Base-by-base conservation (phyloP, 2,329 filamentous ascomycete species). In the Microsporum ferrugineum region DNA sequence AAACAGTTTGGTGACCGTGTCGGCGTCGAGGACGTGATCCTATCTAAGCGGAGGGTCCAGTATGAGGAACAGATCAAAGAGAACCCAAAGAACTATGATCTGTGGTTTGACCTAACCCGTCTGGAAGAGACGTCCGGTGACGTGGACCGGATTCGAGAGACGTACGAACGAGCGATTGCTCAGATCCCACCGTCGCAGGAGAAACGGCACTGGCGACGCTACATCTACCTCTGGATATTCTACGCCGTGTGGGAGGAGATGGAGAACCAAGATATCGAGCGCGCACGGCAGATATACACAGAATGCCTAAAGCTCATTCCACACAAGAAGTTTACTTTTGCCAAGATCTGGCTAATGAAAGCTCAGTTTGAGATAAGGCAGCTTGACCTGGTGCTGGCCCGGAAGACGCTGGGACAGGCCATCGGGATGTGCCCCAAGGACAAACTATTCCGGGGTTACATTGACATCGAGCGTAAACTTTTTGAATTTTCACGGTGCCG, bases 161-260 rank as follows among this genome's bases (percentile, higher is more conserved):
- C 95, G 12, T 99, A 97, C 75, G 94, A 99, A 75, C 84, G 91
- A 68, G 94, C 94, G 1, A 95, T 99, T 67, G 91, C 94, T 3
- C 92, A 99, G 70, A 85, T 97, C 12, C 94, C 94, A 1, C 92
- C 94, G 0, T 95, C 91, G 23, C 89, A 95, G 68, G 94, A 97
- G 73, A 99, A 99, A 79, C 84, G 94, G 55, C 91, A 97, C 73
- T 99, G 94, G 94, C 83, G 94, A 66, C 82, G 94, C 39, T 99
- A 99, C 74, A 95, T 99, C 63, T 99, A 97, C 71, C 82, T 99
- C 1, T 99, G 92, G 90, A 84, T 97, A 49, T 96, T 97, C 76
- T 99, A 97, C 74, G 94, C 94, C 7, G 78, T 96, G 17, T 97
- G 88, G 84, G 94, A 97, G 73, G 94, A 99, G 74, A 85, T 89